Conservation (phyloP, 2,329 filamentous ascomycete species). For the Pyricularia grisea region DNA sequence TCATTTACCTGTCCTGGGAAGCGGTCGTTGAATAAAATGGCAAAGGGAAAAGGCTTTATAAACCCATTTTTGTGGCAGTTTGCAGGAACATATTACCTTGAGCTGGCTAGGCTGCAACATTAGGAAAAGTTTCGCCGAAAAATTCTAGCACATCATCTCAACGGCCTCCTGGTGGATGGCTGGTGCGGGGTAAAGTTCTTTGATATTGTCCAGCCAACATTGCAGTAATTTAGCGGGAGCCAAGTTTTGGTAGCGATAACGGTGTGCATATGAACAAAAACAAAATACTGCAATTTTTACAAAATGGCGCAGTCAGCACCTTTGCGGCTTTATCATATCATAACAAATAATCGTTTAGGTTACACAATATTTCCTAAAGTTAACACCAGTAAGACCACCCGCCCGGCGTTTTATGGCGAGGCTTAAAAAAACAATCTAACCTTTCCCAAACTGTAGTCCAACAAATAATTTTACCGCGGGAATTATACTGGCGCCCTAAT, state of each 20-base stretch:
- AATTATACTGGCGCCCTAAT: slow-evolving; percentile 40
- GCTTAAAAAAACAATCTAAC: neutral
- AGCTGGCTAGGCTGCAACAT: too few species aligned
- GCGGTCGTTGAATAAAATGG: too few species aligned
- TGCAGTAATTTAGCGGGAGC: too few species aligned
- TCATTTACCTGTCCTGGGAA: too few species aligned
- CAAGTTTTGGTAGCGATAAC: neutral
- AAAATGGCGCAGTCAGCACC: neutral
- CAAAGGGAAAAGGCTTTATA: too few species aligned
- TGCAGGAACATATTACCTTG: too few species aligned
- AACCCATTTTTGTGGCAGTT: too few species aligned
- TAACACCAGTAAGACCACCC: neutral
- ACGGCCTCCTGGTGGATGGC: too few species aligned
- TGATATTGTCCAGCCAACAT: too few species aligned
- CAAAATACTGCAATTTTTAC: neutral
- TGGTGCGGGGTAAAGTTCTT: too few species aligned
- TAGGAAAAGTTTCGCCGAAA: too few species aligned
- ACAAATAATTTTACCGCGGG: slow-evolving; percentile 20
- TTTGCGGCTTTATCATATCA: neutral
- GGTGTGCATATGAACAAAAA: neutral
- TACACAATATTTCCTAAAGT: neutral
- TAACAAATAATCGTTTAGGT: neutral
- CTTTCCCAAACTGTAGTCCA: neutral
- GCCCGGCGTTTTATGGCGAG: neutral
- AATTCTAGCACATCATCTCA: too few species aligned